phyloP scores from a whole-genome alignment of 2,329 filamentous ascomycete species.

The Daldinia eschscholtzii region DNA sequence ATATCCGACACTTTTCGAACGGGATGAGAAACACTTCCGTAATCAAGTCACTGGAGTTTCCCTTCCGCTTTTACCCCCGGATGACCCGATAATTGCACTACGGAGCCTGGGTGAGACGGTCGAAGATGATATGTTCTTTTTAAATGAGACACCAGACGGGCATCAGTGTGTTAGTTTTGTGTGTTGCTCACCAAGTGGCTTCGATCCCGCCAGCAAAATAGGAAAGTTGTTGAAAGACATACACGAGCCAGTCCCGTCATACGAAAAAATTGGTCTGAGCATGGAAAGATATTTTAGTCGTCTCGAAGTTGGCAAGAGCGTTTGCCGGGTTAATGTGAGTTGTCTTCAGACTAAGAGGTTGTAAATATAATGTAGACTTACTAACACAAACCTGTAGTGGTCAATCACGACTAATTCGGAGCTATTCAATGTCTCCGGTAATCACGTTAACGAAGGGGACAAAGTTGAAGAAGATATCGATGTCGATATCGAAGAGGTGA shows the following conservation, averaged over 20 bases:
- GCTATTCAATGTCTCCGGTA: conserved; percentile 57
- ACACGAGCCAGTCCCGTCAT: conserved; percentile 65
- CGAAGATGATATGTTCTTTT: conserved; percentile 68
- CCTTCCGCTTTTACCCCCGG: conserved; percentile 37
- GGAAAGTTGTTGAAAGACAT: conserved; percentile 63
- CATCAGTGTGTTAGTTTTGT: conserved; percentile 63
- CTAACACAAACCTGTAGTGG: conserved; percentile 57
- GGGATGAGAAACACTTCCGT: conserved; percentile 50
- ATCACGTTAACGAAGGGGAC: conserved; percentile 55
- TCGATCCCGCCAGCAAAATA: conserved; percentile 64
- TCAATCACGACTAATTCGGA: conserved; percentile 59
- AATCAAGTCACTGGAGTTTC: conserved; percentile 57
- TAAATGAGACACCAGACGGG: conserved; percentile 57
- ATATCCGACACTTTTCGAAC: conserved; percentile 63
- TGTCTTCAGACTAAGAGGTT: background rate
- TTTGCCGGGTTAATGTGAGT: conserved; percentile 65
- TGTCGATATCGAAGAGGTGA: conserved; percentile 57
- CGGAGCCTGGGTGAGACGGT: conserved; percentile 62
- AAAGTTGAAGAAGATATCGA: conserved; percentile 53
- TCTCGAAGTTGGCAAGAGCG: conserved; percentile 62
- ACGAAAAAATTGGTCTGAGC: conserved; percentile 66
- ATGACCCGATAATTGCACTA: conserved; percentile 52
- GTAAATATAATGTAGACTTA: background rate
- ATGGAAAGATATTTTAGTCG: conserved; percentile 68
- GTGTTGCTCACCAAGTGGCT: conserved; percentile 66